phyloP scores from a whole-genome alignment of 352 stramenopile genomes.

The Pythium rishiriense region DNA sequence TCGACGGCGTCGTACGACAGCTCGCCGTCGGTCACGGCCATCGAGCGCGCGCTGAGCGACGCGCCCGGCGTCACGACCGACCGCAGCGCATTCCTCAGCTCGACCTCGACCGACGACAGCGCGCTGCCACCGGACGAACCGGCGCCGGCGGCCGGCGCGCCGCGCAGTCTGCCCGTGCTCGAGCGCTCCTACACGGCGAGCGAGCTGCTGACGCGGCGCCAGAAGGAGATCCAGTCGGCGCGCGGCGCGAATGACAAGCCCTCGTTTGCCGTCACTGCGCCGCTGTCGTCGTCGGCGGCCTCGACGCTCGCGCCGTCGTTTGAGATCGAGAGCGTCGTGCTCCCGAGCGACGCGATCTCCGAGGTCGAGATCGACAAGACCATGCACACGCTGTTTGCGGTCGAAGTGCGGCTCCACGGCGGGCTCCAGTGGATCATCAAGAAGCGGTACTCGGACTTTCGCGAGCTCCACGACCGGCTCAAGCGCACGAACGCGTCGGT shows the following conservation, averaged over 20 bases:
- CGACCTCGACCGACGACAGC: constrained; percentile 27
- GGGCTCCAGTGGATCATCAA: constrained; percentile 87
- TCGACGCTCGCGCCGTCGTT: constrained; percentile 49
- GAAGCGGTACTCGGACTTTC: constrained; percentile 90
- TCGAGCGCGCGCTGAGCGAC: constrained; percentile 36
- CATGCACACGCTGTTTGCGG: constrained; percentile 77
- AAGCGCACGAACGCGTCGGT: constrained; percentile 77
- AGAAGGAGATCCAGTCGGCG: constrained; percentile 50
- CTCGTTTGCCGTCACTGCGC: constrained; percentile 27
- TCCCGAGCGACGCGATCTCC: constrained; percentile 67
- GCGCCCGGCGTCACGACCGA: constrained; percentile 38
- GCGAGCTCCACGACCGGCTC: constrained; percentile 82
- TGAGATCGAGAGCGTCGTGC: constrained; percentile 81
- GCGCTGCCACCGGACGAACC: no score
- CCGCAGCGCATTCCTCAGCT: constrained; percentile 29
- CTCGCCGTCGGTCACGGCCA: constrained; percentile 42
- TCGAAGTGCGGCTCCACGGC: constrained; percentile 78
- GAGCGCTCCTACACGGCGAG: constrained; percentile 74
- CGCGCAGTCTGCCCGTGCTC: constrained; percentile 45
- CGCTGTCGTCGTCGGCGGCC: constrained; percentile 29
- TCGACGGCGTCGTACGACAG: constrained; percentile 49
- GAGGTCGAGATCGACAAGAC: constrained; percentile 83
- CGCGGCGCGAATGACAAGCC: constrained; percentile 41
- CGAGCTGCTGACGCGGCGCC: constrained; percentile 62
- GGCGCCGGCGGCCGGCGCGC: neutral